Evolutionary conservation across 208 protist genomes (phyloP).

Genomic region (Trichomonas tenax): DNA sequence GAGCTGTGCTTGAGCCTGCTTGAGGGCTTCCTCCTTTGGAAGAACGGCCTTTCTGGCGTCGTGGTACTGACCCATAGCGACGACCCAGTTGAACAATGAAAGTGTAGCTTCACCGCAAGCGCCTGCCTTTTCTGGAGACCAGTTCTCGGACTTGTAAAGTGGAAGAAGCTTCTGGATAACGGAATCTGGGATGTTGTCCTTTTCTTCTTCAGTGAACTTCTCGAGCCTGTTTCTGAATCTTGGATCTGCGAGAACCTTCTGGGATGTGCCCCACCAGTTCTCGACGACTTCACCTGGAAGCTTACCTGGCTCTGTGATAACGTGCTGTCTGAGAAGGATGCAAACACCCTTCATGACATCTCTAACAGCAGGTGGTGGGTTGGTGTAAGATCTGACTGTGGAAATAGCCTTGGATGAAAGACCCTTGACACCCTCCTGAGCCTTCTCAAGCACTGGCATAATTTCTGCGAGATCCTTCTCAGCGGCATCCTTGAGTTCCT

Average conservation of each 20-base stretch:
- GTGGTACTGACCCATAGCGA: conserved; percentile 89
- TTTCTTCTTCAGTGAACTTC: conserved; percentile 82
- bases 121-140: conserved; percentile 31
- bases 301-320: conserved; percentile 34
- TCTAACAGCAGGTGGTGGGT: conserved; percentile 72
- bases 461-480: conserved; percentile 74
- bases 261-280: conserved; percentile 32
- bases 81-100: conserved; percentile 89
- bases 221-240: conserved; percentile 45
- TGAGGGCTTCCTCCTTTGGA: conserved; percentile 66
- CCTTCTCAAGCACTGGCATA: conserved; percentile 67
- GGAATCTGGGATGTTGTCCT: conserved; percentile 51
- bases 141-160: not conserved
- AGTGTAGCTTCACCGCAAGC: conserved; percentile 80
- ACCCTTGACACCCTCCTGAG: conserved; percentile 69
- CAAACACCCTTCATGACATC: conserved; percentile 84
- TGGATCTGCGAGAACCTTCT: not conserved
- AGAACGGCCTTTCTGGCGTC: conserved; percentile 54
- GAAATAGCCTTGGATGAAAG: conserved; percentile 72
- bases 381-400: conserved; percentile 73
- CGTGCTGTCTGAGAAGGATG: conserved; percentile 67
- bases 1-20: conserved; percentile 68
- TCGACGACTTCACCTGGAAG: conserved; percentile 41
- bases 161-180: not conserved
- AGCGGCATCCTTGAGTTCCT: conserved; percentile 66